A percentile compares a stretch with the other conserved stretches of the same genome.
phyloP scores from a whole-genome alignment of 352 stramenopile species.

The Pythium sp. region DNA sequence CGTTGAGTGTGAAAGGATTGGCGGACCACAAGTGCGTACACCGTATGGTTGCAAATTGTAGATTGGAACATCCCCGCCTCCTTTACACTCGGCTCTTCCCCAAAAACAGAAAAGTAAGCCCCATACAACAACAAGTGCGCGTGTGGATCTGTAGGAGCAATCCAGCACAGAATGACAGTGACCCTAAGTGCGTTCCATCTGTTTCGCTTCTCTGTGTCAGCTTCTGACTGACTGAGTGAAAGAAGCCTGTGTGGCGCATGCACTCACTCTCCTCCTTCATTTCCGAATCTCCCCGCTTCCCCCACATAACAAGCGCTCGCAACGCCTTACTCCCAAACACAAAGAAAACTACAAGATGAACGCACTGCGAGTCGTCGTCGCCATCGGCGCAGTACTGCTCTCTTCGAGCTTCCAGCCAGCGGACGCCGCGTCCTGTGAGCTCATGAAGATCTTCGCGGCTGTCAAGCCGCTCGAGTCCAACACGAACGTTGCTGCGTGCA shows the following conservation, averaged over 20 bases:
- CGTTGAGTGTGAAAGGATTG: neutral
- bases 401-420: neutral
- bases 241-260: neutral
- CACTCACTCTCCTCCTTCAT: neutral
- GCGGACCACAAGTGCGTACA: neutral
- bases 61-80: neutral
- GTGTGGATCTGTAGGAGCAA: neutral
- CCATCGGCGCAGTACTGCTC: constrained; percentile 8
- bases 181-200: neutral
- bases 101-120: neutral
- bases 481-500: constrained; percentile 30
- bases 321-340: neutral
- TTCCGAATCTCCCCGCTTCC: constrained; percentile 5
- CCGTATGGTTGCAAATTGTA: neutral
- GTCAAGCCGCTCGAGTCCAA: constrained; percentile 34
- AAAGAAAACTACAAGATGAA: constrained; percentile 5
- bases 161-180: neutral
- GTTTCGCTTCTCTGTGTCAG: neutral
- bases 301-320: neutral
- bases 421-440: constrained; percentile 23
- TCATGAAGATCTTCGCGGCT: constrained; percentile 35
- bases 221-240: neutral
- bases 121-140: neutral
- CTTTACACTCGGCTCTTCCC: neutral
- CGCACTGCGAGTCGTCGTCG: neutral